These are phyloP conservation scores for Ruellia speciosa DNA, from an alignment of 305 asterid species.

Conservation along the genomic window DNA sequence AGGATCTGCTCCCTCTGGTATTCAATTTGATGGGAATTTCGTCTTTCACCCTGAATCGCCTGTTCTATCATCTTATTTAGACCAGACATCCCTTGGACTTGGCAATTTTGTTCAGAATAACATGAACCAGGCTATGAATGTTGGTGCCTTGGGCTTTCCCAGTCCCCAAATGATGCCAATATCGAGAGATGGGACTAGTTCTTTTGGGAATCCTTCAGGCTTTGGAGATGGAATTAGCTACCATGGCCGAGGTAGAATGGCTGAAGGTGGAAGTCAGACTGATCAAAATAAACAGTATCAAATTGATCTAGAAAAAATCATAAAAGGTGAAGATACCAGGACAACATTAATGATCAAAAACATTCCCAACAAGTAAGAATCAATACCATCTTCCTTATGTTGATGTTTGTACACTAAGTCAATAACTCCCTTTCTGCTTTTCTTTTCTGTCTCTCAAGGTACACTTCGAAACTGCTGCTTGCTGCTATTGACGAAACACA, in stretches of 20 bases:
- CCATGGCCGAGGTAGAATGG: slow-evolving; percentile 62
- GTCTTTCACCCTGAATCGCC: slow-evolving; percentile 81
- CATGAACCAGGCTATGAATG: slow-evolving; percentile 37
- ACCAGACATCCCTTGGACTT: slow-evolving; percentile 46
- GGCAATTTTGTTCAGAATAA: slow-evolving; percentile 39
- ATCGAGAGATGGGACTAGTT: neutral
- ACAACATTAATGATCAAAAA: slow-evolving; percentile 93
- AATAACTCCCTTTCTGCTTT: slow-evolving; percentile 12
- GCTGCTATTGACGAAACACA: slow-evolving; percentile 84
- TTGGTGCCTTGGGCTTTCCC: slow-evolving; percentile 31
- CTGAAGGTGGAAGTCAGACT: slow-evolving; percentile 53
- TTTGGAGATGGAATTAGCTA: slow-evolving; percentile 42
- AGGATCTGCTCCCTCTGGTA: slow-evolving; percentile 95
- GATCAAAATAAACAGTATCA: slow-evolving; percentile 75
- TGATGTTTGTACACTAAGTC: slow-evolving; percentile 7
- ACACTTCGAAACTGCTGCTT: slow-evolving; percentile 93
- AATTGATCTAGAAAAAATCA: slow-evolving; percentile 77
- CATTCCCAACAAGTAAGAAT: slow-evolving; percentile 87
- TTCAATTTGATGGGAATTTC: slow-evolving; percentile 63
- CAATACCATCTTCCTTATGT: slow-evolving; percentile 20
- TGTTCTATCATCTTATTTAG: slow-evolving; percentile 52
- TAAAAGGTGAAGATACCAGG: slow-evolving; percentile 69
- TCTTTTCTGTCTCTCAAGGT: slow-evolving; percentile 39
- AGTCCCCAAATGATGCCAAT: slow-evolving; percentile 49
- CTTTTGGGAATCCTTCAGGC: slow-evolving; percentile 23